Evolutionary conservation across 2,329 filamentous ascomycete species (phyloP).

Genomic region (Emergomyces pasteurianus): DNA sequence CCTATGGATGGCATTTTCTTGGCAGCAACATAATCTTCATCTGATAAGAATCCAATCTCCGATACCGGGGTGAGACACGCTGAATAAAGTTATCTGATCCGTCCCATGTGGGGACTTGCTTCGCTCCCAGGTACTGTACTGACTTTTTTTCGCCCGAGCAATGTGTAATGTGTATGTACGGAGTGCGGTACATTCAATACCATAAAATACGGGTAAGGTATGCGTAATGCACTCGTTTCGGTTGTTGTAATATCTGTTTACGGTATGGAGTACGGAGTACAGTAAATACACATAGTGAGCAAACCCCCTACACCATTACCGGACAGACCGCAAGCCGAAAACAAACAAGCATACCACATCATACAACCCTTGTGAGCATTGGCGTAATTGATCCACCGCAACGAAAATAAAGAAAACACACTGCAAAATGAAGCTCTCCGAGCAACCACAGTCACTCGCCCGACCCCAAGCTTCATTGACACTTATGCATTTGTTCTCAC

Average conservation of each 20-base stretch:
- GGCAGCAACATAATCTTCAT: background rate
- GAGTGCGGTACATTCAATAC: no score
- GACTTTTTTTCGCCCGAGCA: no score
- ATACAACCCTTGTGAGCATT: background rate
- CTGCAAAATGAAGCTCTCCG: no score
- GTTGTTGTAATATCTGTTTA: no score
- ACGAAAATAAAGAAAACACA: background rate
- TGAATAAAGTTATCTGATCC: constrained; percentile 3
- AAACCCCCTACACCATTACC: background rate
- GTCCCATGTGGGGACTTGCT: background rate
- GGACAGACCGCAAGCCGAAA: background rate
- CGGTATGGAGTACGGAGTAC: no score
- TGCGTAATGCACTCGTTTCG: no score
- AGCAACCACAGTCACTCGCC: background rate
- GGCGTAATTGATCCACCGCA: background rate
- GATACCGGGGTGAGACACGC: background rate
- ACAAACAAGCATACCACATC: background rate
- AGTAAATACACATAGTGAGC: no score
- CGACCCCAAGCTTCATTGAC: background rate
- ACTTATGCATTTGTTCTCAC: background rate
- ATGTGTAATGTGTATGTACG: no score
- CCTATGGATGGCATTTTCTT: background rate
- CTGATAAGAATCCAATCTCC: constrained; percentile 1
- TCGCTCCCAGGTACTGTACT: no score
- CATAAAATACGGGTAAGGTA: background rate